phyloP scores from a whole-genome alignment of 2,329 filamentous ascomycete genomes.

The Botryotinia convoluta region DNA sequence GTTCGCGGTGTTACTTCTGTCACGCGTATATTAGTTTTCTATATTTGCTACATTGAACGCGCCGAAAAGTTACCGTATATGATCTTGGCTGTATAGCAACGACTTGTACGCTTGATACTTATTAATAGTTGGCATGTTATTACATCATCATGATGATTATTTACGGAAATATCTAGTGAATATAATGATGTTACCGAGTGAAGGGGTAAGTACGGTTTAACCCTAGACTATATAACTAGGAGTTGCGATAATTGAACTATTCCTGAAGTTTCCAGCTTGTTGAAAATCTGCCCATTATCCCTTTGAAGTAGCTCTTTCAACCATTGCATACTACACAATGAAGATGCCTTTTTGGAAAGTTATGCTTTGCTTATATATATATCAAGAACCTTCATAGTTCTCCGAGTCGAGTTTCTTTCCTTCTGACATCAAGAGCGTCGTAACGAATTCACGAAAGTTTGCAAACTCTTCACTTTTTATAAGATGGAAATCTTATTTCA shows the following conservation, averaged over 20 bases:
- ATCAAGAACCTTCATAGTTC: background rate
- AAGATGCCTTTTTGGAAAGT: background rate
- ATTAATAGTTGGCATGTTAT: background rate
- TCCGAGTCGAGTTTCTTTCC: accelerated
- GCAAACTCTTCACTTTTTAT: background rate
- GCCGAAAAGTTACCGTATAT: background rate
- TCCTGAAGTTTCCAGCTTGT: background rate
- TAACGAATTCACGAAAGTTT: background rate
- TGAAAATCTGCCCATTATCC: too few relatives aligned
- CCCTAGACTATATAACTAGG: background rate
- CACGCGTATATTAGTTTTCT: background rate
- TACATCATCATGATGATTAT: background rate
- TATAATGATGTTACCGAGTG: background rate
- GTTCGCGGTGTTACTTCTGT: background rate
- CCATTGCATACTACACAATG: background rate
- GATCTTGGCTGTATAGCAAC: background rate
- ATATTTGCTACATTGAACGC: too few relatives aligned
- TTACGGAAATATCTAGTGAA: too few relatives aligned
- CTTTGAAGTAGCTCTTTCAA: accelerated
- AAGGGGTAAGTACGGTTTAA: background rate
- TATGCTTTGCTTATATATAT: background rate
- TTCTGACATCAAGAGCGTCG: background rate
- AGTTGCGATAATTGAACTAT: background rate
- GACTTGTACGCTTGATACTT: background rate
- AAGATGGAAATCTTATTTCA: background rate